Percentiles rank a stretch among this genome's conserved stretches.
These are phyloP conservation scores for Lipomyces sp. DNA, from an alignment of 805 yeast species.

Conservation along the genomic window DNA sequence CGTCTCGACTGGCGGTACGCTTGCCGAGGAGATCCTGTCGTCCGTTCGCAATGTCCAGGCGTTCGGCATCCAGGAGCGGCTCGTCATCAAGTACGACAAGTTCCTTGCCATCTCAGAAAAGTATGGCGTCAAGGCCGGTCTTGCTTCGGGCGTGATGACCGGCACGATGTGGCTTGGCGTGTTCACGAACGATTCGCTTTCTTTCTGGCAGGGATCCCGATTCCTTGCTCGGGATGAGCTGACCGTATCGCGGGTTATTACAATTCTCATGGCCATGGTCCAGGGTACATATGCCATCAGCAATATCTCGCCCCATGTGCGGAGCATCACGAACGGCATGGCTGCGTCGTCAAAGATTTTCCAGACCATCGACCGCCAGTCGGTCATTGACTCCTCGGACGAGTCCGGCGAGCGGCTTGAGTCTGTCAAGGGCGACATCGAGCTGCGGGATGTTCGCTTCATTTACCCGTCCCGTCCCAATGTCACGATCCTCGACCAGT, in stretches of 20 bases:
- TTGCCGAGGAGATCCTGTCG: constrained; percentile 44
- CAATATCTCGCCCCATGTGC: constrained; percentile 42
- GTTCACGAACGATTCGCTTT: constrained; percentile 41
- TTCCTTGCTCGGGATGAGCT: constrained; percentile 39
- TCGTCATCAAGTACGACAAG: constrained; percentile 37
- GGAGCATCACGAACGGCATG: constrained; percentile 40
- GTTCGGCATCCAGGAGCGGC: constrained; percentile 42
- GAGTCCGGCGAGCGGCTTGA: constrained; percentile 32
- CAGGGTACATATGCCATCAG: constrained; percentile 33
- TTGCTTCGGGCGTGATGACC: constrained; percentile 36
- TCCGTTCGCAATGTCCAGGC: constrained; percentile 45
- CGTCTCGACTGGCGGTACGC: constrained; percentile 32
- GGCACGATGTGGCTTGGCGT: constrained; percentile 42
- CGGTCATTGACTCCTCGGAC: constrained; percentile 37
- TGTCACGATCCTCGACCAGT: constrained; percentile 33
- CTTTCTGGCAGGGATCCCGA: constrained; percentile 46
- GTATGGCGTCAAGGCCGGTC: constrained; percentile 27
- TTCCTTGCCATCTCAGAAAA: constrained; percentile 34
- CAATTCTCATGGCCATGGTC: constrained; percentile 34
- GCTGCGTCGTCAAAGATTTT: constrained; percentile 41
- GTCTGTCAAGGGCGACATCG: constrained; percentile 42
- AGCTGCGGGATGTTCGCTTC: constrained; percentile 31
- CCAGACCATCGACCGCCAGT: constrained; percentile 43
- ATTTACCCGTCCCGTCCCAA: constrained; percentile 38
- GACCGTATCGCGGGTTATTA: constrained; percentile 39